Evolutionary conservation across 805 yeast species (phyloP), one percentile per base, ranked within the genome.

Genomic region (Myxozyma neotropica): DNA sequence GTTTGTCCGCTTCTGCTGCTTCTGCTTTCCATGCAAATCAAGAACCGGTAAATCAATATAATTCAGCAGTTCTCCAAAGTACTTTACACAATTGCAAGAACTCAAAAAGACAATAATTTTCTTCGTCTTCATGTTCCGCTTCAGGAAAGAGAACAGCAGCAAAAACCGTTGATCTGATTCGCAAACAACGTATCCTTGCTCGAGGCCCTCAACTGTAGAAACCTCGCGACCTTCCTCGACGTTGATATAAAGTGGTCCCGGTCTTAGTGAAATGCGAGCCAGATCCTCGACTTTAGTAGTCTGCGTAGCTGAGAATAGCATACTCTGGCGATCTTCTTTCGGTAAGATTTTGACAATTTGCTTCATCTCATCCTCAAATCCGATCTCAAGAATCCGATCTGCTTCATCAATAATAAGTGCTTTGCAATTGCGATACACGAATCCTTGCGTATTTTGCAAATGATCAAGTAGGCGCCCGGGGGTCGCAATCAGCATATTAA

Each of bases 291-390:
- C 99, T 77, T 95, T 94, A 42, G 98, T 94, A 31, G 99, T 94
- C 75, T 94, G 99, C 0, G 99, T 94, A 49, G 99, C 99, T n/a
- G 98, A 93, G 73, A 94, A 94, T 65, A 94, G 78, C 98, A 94
- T 93, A 42, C 96, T 82, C 75, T 94, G 99, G 76, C 99, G 87
- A 66, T 87, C 92, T 5, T 65, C 68, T 62, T 84, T 87, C 46
- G 99, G 99, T 70, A 94, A 79, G 64, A 95, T 89, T 75, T 87
- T 89, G 71, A 94, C 89, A 71, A 94, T 94, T 76, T 94, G 98
- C 74, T 83, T 88, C 98, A 94, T 94, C 78, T 94, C 99, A 68
- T 95, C 98, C 78, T 94, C 99, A 77, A 94, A 94, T 63, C 99
- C 99, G 70, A 92, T 91, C 74, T 95, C 99, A 72, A 94, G 80